phyloP scores from a whole-genome alignment of 148 eudicot genomes.

The Heliamphora exappendiculata region DNA sequence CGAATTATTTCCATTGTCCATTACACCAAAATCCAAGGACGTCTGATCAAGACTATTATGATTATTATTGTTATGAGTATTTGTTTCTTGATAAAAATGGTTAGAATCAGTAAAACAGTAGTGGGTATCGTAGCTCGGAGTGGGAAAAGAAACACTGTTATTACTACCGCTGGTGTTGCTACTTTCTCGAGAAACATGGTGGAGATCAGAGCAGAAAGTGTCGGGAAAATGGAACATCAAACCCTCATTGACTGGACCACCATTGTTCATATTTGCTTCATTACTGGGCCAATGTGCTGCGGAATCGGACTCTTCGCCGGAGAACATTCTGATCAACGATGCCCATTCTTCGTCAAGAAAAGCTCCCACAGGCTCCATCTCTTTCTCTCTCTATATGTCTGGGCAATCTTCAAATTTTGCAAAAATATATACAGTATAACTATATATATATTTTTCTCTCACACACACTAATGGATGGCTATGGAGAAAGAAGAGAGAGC shows the following conservation, averaged over 20 bases:
- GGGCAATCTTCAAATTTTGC: too few relatives aligned
- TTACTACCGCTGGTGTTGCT: constrained; percentile 22
- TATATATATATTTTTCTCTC: too few relatives aligned
- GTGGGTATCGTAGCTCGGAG: too few relatives aligned
- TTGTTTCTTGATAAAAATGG: too few relatives aligned
- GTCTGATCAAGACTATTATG: too few relatives aligned
- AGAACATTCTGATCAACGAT: constrained; percentile 39
- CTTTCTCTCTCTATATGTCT: not conserved
- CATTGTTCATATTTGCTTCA: constrained; percentile 1
- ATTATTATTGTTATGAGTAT: too few relatives aligned
- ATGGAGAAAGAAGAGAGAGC: not conserved
- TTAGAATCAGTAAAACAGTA: too few relatives aligned
- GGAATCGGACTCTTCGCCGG: constrained; percentile 31
- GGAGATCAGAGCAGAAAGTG: constrained; percentile 8
- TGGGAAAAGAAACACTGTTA: too few relatives aligned
- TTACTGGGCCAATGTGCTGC: constrained; percentile 17
- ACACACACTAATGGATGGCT: not conserved
- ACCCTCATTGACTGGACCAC: constrained; percentile 5
- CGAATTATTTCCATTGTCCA: constrained; percentile 8
- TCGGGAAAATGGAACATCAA: constrained; percentile 7
- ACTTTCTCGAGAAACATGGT: constrained; percentile 24
- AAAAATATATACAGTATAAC: too few relatives aligned
- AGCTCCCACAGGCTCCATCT: constrained; percentile 32
- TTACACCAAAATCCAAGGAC: constrained; percentile 6
- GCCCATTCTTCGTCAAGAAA: constrained; percentile 48